Conservation (phyloP, 495 filamentous ascomycete species). For the Neurospora sp. region DNA sequence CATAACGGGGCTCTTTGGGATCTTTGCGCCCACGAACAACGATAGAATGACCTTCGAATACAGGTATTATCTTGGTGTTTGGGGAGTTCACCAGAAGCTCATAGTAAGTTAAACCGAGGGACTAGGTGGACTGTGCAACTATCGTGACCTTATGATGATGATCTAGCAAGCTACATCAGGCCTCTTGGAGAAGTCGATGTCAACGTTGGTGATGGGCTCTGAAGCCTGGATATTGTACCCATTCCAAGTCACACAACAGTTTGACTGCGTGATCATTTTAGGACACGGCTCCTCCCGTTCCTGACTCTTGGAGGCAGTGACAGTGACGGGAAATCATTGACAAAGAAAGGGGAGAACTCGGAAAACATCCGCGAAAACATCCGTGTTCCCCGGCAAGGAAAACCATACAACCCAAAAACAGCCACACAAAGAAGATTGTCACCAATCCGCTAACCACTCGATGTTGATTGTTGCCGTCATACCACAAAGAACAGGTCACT, state of each 20-base stretch:
- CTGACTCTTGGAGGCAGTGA: background rate
- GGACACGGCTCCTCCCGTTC: background rate
- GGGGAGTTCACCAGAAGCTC: background rate
- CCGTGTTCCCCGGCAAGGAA: background rate
- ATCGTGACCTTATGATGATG: background rate
- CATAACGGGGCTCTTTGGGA: background rate
- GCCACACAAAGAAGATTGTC: background rate
- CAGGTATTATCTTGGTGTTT: background rate
- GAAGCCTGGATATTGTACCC: background rate
- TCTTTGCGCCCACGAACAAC: background rate
- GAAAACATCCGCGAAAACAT: background rate
- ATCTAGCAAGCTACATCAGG: background rate
- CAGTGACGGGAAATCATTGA: background rate
- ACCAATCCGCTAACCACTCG: background rate
- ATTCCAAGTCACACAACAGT: background rate
- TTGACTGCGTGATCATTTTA: background rate
- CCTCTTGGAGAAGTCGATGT: background rate
- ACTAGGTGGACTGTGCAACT: background rate
- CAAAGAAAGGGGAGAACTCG: background rate
- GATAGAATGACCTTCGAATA: background rate
- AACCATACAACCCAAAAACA: background rate
- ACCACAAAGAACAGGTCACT: background rate
- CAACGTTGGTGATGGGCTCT: background rate
- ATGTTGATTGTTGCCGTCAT: background rate
- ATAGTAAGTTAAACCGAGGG: background rate